Percentiles rank a stretch among this genome's conserved stretches.
These are phyloP conservation scores for Phlebiopsis flavidoalba DNA, from an alignment of 768 basidiomycete genomes.

Conservation along the genomic window DNA sequence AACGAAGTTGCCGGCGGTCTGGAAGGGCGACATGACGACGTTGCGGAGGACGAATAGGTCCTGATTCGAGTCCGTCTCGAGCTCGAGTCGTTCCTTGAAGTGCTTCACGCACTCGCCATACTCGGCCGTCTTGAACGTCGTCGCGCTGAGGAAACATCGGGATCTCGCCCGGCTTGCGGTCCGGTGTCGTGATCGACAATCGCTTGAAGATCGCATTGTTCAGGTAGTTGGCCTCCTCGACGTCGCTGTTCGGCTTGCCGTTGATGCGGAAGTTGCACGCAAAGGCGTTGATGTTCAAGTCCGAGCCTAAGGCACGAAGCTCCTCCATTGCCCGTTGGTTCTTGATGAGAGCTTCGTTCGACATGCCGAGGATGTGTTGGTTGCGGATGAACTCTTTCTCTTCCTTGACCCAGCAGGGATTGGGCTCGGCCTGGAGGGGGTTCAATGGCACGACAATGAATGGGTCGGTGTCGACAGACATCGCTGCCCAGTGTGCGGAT, in stretches of 20 bases:
- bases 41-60: slow-evolving; percentile 33
- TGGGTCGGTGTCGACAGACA: slow-evolving; percentile 26
- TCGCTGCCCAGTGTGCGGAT: slow-evolving; percentile 36
- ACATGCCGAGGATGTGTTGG: slow-evolving; percentile 21
- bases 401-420: slow-evolving; percentile 19
- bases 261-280: slow-evolving; percentile 37
- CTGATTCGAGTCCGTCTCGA: slow-evolving; percentile 19
- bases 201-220: slow-evolving; percentile 34
- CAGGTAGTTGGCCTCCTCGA: slow-evolving; percentile 37
- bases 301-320: slow-evolving; percentile 30
- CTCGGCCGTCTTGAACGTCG: slow-evolving; percentile 16
- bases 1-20: slow-evolving; percentile 24
- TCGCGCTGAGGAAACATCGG: slow-evolving; percentile 17
- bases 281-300: slow-evolving; percentile 42
- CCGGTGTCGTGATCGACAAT: slow-evolving; percentile 28
- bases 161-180: slow-evolving; percentile 17
- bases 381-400: slow-evolving; percentile 28
- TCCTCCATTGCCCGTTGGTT: slow-evolving; percentile 23
- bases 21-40: slow-evolving; percentile 39
- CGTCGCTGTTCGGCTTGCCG: slow-evolving; percentile 29
- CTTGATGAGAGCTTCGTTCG: slow-evolving; percentile 27
- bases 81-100: slow-evolving; percentile 34
- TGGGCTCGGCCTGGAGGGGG: slow-evolving; percentile 29
- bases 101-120: slow-evolving; percentile 30
- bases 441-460: slow-evolving; percentile 40